phyloP scores from a whole-genome alignment of 108 stramenopile genomes.

The Aurantiochytrium sp. region DNA sequence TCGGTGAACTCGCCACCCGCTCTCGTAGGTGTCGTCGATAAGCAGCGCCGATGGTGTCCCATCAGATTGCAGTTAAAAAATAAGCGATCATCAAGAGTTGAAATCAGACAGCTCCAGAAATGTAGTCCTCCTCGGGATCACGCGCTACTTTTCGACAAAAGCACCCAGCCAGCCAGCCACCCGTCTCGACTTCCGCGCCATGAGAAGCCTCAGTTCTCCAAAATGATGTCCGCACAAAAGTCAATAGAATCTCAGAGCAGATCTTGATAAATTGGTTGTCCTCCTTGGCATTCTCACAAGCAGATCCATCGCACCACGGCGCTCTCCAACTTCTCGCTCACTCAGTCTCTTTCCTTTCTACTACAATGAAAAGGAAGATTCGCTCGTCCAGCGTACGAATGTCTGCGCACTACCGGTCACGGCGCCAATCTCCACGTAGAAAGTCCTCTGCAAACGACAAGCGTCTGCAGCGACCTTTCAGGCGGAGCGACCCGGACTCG shows the following conservation, averaged over 20 bases:
- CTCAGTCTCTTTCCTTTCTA: background rate
- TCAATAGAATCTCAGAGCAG: background rate
- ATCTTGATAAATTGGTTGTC: background rate
- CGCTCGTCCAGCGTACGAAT: no score
- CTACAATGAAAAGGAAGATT: no score
- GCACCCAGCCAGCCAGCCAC: background rate
- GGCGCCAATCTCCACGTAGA: no score
- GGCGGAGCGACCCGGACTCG: no score
- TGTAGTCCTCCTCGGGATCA: background rate
- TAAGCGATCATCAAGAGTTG: conserved; percentile 2
- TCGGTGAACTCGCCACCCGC: no score
- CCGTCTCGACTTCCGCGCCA: background rate
- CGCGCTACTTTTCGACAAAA: background rate
- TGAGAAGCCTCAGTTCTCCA: background rate
- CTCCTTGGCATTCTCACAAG: background rate
- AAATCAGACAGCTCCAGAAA: conserved; percentile 21
- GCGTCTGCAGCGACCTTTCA: no score
- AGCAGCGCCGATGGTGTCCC: background rate
- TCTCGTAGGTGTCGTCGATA: background rate
- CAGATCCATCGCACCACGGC: background rate
- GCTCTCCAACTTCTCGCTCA: background rate
- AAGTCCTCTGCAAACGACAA: no score
- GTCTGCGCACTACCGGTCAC: no score
- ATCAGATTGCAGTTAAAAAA: conserved; percentile 22
- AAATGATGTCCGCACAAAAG: background rate